Evolutionary conservation across 208 protist genomes (phyloP).

Genomic region (Leishmania amazonensis): DNA sequence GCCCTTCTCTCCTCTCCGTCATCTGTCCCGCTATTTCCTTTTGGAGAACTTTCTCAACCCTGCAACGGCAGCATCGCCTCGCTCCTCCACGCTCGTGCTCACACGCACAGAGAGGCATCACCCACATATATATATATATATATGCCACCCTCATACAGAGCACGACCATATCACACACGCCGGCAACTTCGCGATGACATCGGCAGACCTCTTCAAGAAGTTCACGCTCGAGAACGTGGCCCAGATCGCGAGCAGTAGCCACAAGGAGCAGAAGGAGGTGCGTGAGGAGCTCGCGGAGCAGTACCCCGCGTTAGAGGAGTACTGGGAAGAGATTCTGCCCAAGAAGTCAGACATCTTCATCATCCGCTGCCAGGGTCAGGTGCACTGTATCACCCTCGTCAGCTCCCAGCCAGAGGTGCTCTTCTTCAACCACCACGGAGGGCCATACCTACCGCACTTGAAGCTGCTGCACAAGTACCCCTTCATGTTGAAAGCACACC

Average conservation of each 20-base stretch:
- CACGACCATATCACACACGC: neutral
- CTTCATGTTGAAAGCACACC: constrained; percentile 94
- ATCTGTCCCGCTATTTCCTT: neutral
- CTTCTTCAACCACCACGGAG: constrained; percentile 97
- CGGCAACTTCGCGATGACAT: constrained; percentile 23
- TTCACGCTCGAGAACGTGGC: constrained; percentile 91
- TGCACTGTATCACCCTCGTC: constrained; percentile 92
- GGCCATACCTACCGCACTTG: constrained; percentile 95
- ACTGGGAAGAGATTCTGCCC: constrained; percentile 95
- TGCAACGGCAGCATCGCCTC: neutral
- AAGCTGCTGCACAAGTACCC: constrained; percentile 98
- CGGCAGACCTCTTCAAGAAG: constrained; percentile 88
- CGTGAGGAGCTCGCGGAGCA: constrained; percentile 85
- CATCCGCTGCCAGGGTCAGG: constrained; percentile 93
- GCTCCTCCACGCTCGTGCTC: neutral
- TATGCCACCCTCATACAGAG: neutral
- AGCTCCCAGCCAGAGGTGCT: constrained; percentile 93
- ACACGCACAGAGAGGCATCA: neutral
- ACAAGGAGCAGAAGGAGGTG: constrained; percentile 91
- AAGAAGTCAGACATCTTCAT: constrained; percentile 93
- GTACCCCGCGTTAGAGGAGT: constrained; percentile 80
- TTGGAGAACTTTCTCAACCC: too few relatives aligned
- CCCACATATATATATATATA: neutral
- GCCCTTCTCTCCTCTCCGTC: neutral
- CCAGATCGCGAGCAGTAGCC: constrained; percentile 85